Evolutionary conservation across 148 eudicot genomes (phyloP), one percentile per base, ranked within the genome.

Genomic region (Rhododendron vialii): DNA sequence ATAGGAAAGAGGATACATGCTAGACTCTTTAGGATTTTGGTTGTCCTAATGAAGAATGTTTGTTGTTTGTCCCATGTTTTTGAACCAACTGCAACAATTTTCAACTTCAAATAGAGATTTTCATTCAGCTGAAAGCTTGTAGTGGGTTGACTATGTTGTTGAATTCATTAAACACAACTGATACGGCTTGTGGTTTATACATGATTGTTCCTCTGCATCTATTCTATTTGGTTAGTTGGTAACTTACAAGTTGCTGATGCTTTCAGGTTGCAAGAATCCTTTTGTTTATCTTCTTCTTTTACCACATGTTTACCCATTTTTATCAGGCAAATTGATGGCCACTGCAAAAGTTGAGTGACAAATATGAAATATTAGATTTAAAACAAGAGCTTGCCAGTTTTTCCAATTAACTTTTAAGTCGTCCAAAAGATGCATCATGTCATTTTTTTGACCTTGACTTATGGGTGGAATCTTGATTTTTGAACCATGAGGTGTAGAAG

Each of bases 191-290:
- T 82, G 20, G 22, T 45, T 79, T 18, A 84, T 83, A 26, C 78
- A 47, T 48, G 79, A 30, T 48, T 18, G 18, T 36, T 74, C 30
- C 78, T 81, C 57, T 30, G 26, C 38, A 41, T 59, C 28, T 82
- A 8, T 59, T 48, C 14, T 57, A 28, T 30, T 20, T 47, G 26
- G 26, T n/a, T 51, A 57, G 12, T 48, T 89, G 85, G 38, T 89
- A 35, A 89, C 63, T 47, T 7, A 67, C 80, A 74, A 38, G 33
- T 35, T 82, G 76, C 57, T 83, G 75, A 35, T 73, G 84, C 38
- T 81, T 88, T 89, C 95, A 95, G 98, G 94, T 91, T 88, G 95
- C 98, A 47, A 91, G 96, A 90, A 89, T 96, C 80, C 55, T 96
- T 85, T 87, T 95, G 86, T 95, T 96, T 85, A 86, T 92, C 88